phyloP scores from a whole-genome alignment of 83 land plant species.

The Picea mariana region DNA sequence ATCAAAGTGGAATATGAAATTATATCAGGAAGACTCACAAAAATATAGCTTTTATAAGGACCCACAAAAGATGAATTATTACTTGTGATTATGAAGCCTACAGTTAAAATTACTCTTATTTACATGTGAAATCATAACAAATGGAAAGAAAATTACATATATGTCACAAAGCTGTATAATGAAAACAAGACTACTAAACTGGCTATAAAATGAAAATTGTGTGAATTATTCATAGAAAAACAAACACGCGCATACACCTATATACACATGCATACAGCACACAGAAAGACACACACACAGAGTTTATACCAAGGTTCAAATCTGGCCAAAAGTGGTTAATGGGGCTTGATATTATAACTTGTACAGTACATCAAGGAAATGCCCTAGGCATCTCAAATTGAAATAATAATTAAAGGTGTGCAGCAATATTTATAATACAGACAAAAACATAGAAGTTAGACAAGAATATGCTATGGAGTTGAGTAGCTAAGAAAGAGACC shows the following conservation, averaged over 20 bases:
- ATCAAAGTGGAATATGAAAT: neutral
- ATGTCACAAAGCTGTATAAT: neutral
- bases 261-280: neutral
- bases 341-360: neutral
- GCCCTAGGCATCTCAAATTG: neutral
- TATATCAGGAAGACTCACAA: neutral
- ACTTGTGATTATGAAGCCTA: too few species aligned
- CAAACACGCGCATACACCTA: neutral
- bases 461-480: neutral
- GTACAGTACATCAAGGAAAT: neutral
- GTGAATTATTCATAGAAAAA: neutral
- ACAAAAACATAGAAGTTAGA: neutral
- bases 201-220: neutral
- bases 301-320: neutral
- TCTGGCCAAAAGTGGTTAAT: neutral
- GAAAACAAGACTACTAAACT: neutral
- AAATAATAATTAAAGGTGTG: neutral
- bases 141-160: neutral
- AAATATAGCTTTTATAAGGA: neutral
- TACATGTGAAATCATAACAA: neutral
- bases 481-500: conserved; percentile 25
- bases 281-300: conserved; percentile 11
- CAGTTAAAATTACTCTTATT: neutral
- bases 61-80: neutral
- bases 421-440: neutral